Evolutionary conservation across 371 early-diverging fungal species (phyloP), one percentile per base, ranked within the genome.

Genomic region (Gilbertella persicaria): DNA sequence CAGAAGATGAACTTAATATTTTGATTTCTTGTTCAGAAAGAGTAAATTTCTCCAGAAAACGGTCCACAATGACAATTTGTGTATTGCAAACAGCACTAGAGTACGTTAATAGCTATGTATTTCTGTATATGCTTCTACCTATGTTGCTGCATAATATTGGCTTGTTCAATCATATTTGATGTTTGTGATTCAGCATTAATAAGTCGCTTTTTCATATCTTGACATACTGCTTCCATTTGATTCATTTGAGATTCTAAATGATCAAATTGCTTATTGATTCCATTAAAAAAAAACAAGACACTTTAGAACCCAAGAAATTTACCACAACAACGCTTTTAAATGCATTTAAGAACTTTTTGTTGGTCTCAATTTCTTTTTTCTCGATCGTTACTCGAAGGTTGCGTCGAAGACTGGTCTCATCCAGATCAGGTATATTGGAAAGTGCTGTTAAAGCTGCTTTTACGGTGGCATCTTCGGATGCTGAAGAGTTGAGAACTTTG

Each of bases 311-410:
- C 5, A 6, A n/a, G 13, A 21, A 13, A n/a, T 33, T 55, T 60
- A 91, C 88, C 59, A 75, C 53, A 29, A 82, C 75, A 40, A 89
- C 79, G 50, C 76, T 78, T 20, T 78, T 79, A 48, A 89, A 85
- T 10, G 86, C 82, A 13, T 61, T 56, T 42, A 89, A 51, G 54
- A 92, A 83, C 55, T 75, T 66, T 57, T 75, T 67, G 54, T 88
- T 89, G 43, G 75, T 75, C 42, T 75, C 73, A 25, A 86, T 80
- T 36, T 80, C 84, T 47, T 82, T 71, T 35, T 76, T 77, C 66
- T 92, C 92, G 51, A 90, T 78, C n/a, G 86, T 80, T 2, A 83
- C 86, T 29, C 85, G 73, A 25, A 92, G 72, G 63, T 82, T 82
- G 25, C 83, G 73, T 49, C 83, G 57, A 36, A 86, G 57, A 17